Base-by-base conservation (phyloP, 352 stramenopile species). In the Globisporangium recalcitrans region DNA sequence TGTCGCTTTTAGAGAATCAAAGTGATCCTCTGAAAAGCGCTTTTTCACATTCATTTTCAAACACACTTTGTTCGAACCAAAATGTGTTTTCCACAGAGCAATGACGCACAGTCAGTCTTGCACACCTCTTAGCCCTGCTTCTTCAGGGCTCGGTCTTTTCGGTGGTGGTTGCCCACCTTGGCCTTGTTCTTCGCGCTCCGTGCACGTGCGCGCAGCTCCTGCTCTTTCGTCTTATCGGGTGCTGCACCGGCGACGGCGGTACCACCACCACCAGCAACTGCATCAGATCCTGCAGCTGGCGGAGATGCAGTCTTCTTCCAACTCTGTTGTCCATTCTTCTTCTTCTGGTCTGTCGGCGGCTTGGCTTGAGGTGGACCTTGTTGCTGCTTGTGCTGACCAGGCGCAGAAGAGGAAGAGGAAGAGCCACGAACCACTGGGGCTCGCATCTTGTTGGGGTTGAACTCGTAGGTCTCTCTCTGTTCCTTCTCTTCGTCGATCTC, bases 81-180 rank as follows among this genome's bases (percentile, higher is more conserved):
- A n/a, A n/a, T n/a, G n/a, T n/a, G n/a, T n/a, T n/a, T n/a, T n/a
- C n/a, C n/a, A n/a, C n/a, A n/a, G n/a, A n/a, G n/a, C n/a, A n/a
- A n/a, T n/a, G n/a, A n/a, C n/a, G n/a, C n/a, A n/a, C n/a, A n/a
- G n/a, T n/a, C n/a, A n/a, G n/a, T n/a, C n/a, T n/a, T n/a, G n/a
- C n/a, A n/a, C n/a, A n/a, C 9, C 19, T 46, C 38, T 46, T 64
- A 64, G 13, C 60, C 60, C 34, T 67, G 62, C 55, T 94, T 94
- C 69, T 91, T 91, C 29, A 91, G 69, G 9, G 85, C 85, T 10
- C 84, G 80, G 49, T 92, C 85, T 62, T 94, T 94, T 51, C 85
- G 85, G 62, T 92, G 71, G 65, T 94, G 85, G 55, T 94, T 94
- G 0, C 65, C 82, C 13, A 90, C 68, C 44, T 91, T 93, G 8